Percentiles rank a stretch among this genome's conserved stretches.
Conservation (phyloP, 768 basidiomycete genomes). For the Termitomyces sp. region DNA sequence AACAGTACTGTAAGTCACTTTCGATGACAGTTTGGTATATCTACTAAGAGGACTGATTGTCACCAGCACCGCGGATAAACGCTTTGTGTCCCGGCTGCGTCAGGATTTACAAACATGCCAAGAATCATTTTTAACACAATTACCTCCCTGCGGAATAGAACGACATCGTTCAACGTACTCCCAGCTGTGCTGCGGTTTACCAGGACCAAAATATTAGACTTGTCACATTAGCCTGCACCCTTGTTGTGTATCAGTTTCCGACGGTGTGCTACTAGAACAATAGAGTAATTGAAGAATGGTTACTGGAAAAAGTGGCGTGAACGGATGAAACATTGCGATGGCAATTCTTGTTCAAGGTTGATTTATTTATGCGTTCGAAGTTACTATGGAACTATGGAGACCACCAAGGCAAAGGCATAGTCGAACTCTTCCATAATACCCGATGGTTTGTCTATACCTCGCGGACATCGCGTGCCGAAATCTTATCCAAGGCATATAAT, state of each 20-base stretch:
- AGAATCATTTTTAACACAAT: background rate
- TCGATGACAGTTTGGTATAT: background rate
- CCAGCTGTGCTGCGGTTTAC: background rate
- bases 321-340: background rate
- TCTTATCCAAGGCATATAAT: too few species aligned
- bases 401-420: background rate
- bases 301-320: background rate
- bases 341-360: background rate
- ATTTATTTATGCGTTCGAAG: background rate
- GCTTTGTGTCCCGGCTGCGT: slow-evolving; percentile 32
- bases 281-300: background rate
- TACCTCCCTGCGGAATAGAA: too few species aligned
- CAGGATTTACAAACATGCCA: too few species aligned
- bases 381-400: background rate
- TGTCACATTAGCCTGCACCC: background rate
- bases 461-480: background rate
- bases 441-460: background rate
- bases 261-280: background rate
- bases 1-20: slow-evolving; percentile 35
- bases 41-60: background rate
- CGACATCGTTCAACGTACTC: background rate
- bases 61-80: slow-evolving; percentile 34
- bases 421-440: background rate
- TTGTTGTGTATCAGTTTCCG: too few species aligned
- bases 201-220: background rate